Percentiles rank a stretch among this genome's conserved stretches.
phyloP scores from a whole-genome alignment of 345 rosid genomes.

The Populus euphratica region DNA sequence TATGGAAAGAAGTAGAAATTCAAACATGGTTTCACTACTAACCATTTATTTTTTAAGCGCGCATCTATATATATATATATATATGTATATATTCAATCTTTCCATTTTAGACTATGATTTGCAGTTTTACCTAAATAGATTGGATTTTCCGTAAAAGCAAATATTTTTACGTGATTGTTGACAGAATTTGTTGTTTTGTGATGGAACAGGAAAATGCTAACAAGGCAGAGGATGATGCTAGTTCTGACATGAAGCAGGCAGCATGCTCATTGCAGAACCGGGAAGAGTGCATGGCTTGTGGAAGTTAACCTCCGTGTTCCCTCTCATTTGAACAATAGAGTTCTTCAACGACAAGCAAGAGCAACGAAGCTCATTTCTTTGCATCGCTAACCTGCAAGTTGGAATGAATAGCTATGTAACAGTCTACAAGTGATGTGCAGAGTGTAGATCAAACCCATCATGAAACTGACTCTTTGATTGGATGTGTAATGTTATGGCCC shows the following conservation, averaged over 20 bases:
- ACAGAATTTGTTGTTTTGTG: not conserved
- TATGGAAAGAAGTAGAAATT: not conserved
- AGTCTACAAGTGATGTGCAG: not conserved
- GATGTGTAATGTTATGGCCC: not conserved
- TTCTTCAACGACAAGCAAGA: not conserved
- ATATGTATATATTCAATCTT: not conserved
- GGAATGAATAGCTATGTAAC: not conserved
- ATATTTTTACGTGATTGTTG: not conserved
- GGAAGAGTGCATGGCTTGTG: constrained; percentile 84
- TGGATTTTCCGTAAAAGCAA: not conserved
- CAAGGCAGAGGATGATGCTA: constrained; percentile 5
- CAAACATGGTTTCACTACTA: not conserved
- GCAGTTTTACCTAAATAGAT: not conserved
- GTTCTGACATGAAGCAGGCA: constrained; percentile 49
- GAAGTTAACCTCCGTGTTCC: constrained; percentile 39
- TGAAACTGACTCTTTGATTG: not conserved
- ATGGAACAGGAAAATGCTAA: constrained; percentile 7
- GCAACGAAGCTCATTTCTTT: not conserved
- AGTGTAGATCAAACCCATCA: not conserved
- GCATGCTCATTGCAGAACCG: constrained; percentile 70
- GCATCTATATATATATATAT: no score
- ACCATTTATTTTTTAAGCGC: not conserved
- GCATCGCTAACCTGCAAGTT: not conserved
- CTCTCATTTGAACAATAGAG: not conserved
- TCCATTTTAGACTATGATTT: not conserved